phyloP scores from a whole-genome alignment of 805 yeast genomes.

The Yarrowia bubula region DNA sequence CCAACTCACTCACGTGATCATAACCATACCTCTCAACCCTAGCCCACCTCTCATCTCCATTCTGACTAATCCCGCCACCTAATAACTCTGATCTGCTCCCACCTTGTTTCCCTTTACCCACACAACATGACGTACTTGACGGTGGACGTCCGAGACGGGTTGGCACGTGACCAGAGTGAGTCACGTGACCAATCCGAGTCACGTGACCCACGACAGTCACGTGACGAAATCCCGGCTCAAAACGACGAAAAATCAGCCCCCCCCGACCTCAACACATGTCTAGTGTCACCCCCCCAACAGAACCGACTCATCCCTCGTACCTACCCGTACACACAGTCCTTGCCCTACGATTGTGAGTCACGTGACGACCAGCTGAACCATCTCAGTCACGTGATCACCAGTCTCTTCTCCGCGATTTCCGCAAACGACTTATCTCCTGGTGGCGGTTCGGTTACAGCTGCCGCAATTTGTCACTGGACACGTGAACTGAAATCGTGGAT shows the following conservation, averaged over 20 bases:
- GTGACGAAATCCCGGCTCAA: background rate
- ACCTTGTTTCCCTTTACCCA: background rate
- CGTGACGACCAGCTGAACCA: constrained; percentile 69
- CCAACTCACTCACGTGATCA: no score
- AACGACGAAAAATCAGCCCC: no score
- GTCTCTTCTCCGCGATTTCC: constrained; percentile 72
- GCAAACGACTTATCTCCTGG: constrained; percentile 58
- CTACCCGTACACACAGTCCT: constrained; percentile 42
- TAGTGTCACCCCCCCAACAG: background rate
- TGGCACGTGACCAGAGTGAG: background rate
- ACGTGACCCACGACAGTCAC: background rate
- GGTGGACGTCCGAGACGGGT: background rate
- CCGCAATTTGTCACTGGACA: constrained; percentile 77
- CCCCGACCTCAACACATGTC: background rate
- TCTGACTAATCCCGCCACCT: background rate
- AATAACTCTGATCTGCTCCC: background rate
- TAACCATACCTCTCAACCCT: no score
- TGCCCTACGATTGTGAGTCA: constrained; percentile 78
- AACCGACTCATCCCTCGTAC: constrained; percentile 41
- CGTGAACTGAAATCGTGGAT: constrained; percentile 77
- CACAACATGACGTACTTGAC: background rate
- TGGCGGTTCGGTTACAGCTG: constrained; percentile 4
- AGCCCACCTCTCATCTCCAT: background rate
- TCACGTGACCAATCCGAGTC: no score
- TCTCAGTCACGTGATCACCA: constrained; percentile 73